Percentiles rank a stretch among this genome's conserved stretches.
phyloP scores from a whole-genome alignment of 768 basidiomycete genomes.

The Crucibulum laeve region DNA sequence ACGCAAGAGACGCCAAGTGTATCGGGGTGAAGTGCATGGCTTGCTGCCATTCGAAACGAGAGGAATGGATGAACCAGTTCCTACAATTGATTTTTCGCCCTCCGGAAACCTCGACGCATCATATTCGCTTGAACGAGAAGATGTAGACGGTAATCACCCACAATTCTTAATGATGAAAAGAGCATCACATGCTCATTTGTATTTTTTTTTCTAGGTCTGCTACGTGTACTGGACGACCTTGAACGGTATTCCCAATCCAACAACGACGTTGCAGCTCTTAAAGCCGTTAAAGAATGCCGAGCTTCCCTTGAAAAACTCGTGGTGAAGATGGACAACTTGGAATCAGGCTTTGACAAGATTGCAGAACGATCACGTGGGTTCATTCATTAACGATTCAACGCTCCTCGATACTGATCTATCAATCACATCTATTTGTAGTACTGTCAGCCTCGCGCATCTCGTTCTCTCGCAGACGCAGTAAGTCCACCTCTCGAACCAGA shows the following conservation, averaged over 20 bases:
- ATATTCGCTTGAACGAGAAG: constrained; percentile 65
- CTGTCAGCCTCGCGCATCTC: constrained; percentile 72
- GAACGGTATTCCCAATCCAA: constrained; percentile 49
- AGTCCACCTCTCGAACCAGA: constrained; percentile 21
- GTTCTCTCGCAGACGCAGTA: constrained; percentile 68
- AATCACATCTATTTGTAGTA: constrained; percentile 37
- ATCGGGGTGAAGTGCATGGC: constrained; percentile 78
- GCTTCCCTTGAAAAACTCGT: constrained; percentile 64
- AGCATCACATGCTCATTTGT: constrained; percentile 11
- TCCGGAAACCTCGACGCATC: constrained; percentile 55
- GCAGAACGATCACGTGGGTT: constrained; percentile 78
- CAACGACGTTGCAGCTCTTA: constrained; percentile 40
- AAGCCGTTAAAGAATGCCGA: constrained; percentile 61
- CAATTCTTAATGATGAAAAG: constrained; percentile 2
- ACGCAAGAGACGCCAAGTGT: constrained; percentile 78
- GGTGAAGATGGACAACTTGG: constrained; percentile 73
- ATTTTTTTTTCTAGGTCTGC: constrained; percentile 38
- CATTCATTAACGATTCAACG: constrained; percentile 1
- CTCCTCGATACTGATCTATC: constrained; percentile 4
- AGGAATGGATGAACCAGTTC: constrained; percentile 79
- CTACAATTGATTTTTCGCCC: constrained; percentile 76
- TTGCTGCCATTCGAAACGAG: constrained; percentile 83
- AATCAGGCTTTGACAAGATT: constrained; percentile 79
- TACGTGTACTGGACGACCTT: constrained; percentile 61
- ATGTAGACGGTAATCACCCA: constrained; percentile 63